A percentile compares a stretch with the other conserved stretches of the same genome.
phyloP scores from a whole-genome alignment of 192 early-diverging fungal genomes.

The Umbelopsis ramanniana region DNA sequence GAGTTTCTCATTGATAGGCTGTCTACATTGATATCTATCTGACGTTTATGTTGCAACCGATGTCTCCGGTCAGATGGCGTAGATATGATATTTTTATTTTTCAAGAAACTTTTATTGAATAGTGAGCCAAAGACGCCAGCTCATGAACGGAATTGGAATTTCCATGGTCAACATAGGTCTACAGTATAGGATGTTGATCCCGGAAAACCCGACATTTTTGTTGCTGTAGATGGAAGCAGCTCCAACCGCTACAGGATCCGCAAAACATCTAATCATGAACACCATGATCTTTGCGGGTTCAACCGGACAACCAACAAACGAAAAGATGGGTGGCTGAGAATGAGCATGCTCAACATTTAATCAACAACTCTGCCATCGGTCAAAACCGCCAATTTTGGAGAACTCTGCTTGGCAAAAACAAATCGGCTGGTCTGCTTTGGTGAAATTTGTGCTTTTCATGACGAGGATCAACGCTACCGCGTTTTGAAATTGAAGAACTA shows the following conservation, averaged over 20 bases:
- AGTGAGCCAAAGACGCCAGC: background rate
- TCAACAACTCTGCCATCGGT: background rate
- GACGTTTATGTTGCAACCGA: background rate
- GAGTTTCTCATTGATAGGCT: background rate
- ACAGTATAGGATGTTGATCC: background rate
- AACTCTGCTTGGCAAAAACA: background rate
- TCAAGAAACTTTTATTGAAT: background rate
- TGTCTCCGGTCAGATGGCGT: background rate
- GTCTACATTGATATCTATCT: background rate
- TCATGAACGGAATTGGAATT: background rate
- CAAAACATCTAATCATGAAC: background rate
- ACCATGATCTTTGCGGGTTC: background rate
- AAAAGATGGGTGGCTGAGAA: background rate
- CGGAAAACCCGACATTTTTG: background rate
- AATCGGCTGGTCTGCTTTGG: background rate
- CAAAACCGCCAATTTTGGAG: background rate
- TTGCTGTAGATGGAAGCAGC: background rate
- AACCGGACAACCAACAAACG: background rate
- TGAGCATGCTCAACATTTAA: background rate
- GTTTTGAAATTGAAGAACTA: background rate
- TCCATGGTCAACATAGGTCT: background rate
- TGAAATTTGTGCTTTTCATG: background rate
- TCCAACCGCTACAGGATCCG: background rate
- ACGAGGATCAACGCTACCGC: background rate
- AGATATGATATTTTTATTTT: background rate